Base-by-base conservation (phyloP, 2,329 filamentous ascomycete genomes). In the Cytospora leucostoma region DNA sequence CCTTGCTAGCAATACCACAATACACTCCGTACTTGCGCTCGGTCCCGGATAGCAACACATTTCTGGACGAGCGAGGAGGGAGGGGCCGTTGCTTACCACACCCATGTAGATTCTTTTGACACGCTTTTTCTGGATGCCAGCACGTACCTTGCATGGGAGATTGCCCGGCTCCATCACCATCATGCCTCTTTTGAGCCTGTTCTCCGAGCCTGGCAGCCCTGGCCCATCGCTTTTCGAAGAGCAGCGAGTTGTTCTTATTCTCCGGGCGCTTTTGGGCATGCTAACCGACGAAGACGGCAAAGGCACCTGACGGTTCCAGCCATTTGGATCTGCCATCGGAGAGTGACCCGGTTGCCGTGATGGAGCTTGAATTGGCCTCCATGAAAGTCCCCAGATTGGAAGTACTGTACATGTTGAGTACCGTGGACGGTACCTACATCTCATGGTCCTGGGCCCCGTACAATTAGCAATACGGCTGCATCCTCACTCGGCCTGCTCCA, bases 91-190 rank as follows among this genome's bases (percentile, higher is more conserved):
- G 38, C 27, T 27, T 27, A 27, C 51, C 40, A 55, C 38, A 53
- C 37, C 38, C 59, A 50, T 55, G 51, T 44, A 55, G 59, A 51
- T 49, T 55, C 38, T 34, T 50, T 40, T 37, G 35, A 55, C 40
- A 50, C 17, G 21, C 38, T 55, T 35, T 61, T 52, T 55, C 51
- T 55, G 59, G 59, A 55, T 51, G 50, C 49, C 59, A 55, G 51
- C 59, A 61, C 40, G 51, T 55, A 40, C 59, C 59, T 61, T 55
- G 59, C 59, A 61, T 61, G 38, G 58, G 58, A 54, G 58, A 54
- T 61, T 61, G 51, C 51, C 57, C 59, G 32, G 59, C 59, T 44
- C 59, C 58, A 50, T 55, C 51, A 47, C 53, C 17, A 50, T 60
- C 47, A 17, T 55, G 59, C 47, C 59, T 47, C 51, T 21, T 61